phyloP scores from a whole-genome alignment of 495 filamentous ascomycete species.

The Daldinia vernicosa region DNA sequence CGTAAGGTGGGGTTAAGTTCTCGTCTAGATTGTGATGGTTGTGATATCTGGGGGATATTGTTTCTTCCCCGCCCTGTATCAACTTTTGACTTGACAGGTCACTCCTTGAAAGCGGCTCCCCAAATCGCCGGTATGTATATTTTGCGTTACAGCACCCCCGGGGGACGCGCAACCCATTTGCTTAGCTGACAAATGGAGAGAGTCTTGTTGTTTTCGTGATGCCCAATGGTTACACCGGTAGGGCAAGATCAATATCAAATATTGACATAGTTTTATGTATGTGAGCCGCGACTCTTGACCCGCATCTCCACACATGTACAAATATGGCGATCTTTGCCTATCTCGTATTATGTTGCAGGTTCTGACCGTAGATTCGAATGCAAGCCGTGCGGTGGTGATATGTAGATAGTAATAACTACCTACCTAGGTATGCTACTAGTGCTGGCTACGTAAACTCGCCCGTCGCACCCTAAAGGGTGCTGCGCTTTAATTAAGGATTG shows the following conservation, averaged over 20 bases:
- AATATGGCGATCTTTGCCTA: slow-evolving; percentile 33
- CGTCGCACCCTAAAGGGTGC: too few relatives aligned
- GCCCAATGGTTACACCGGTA: slow-evolving; percentile 28
- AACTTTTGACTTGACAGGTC: slow-evolving; percentile 23
- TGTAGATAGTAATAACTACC: slow-evolving; percentile 4
- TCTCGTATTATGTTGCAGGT: slow-evolving; percentile 21
- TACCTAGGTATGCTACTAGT: neutral
- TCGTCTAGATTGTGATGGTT: slow-evolving; percentile 10
- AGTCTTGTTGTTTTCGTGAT: slow-evolving; percentile 35
- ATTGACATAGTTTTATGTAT: slow-evolving; percentile 28
- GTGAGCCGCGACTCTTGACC: slow-evolving; percentile 28
- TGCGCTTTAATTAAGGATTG: too few relatives aligned
- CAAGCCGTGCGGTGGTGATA: slow-evolving; percentile 5
- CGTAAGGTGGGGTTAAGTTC: slow-evolving; percentile 12
- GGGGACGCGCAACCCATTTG: slow-evolving; percentile 27
- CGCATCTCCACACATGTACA: slow-evolving; percentile 27
- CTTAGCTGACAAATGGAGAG: slow-evolving; percentile 16
- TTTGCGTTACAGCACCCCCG: slow-evolving; percentile 9
- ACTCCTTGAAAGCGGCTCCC: slow-evolving; percentile 12
- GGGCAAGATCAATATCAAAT: slow-evolving; percentile 17
- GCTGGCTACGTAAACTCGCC: too few relatives aligned
- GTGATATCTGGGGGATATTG: neutral
- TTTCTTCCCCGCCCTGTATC: slow-evolving; percentile 23
- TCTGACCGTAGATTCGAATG: neutral
- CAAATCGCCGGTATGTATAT: neutral